Percentiles rank a stretch among this genome's conserved stretches.
These are phyloP conservation scores for Leccinum disarticulatum DNA, from an alignment of 768 basidiomycete species.

Conservation along the genomic window DNA sequence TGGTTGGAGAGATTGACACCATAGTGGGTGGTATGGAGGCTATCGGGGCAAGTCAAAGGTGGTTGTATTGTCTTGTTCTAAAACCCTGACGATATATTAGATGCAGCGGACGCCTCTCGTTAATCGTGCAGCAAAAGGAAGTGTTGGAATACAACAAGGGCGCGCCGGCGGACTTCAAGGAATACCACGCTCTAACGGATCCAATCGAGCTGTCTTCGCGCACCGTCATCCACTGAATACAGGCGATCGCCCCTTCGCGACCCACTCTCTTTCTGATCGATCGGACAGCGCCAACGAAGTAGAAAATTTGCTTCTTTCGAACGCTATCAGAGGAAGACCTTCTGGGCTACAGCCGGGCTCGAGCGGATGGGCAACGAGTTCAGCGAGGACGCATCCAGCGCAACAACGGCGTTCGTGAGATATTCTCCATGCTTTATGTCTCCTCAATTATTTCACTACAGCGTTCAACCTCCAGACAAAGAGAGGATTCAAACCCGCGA, in stretches of 20 bases:
- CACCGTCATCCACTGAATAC: slow-evolving; percentile 45
- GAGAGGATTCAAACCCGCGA: slow-evolving; percentile 50
- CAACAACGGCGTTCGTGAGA: slow-evolving; percentile 30
- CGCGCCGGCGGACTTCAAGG: slow-evolving; percentile 34
- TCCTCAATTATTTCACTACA: slow-evolving; percentile 19
- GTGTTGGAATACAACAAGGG: slow-evolving; percentile 34
- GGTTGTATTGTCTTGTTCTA: neutral
- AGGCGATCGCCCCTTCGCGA: slow-evolving; percentile 43
- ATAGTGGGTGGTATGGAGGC: slow-evolving; percentile 68
- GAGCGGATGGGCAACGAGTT: slow-evolving; percentile 39
- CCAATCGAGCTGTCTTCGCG: slow-evolving; percentile 23
- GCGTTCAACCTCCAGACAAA: slow-evolving; percentile 45
- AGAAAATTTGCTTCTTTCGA: slow-evolving; percentile 56
- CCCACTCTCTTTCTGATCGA: slow-evolving; percentile 50
- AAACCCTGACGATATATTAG: slow-evolving; percentile 36
- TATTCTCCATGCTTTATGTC: neutral
- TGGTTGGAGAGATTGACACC: slow-evolving; percentile 38
- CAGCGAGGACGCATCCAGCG: slow-evolving; percentile 22
- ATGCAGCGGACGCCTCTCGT: slow-evolving; percentile 69
- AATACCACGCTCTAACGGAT: slow-evolving; percentile 20
- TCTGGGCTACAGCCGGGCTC: slow-evolving; percentile 23
- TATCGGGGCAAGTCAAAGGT: slow-evolving; percentile 45
- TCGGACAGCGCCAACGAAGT: slow-evolving; percentile 73
- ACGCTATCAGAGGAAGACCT: slow-evolving; percentile 19
- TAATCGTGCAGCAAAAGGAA: slow-evolving; percentile 42